Conservation (phyloP, 2,329 filamentous ascomycete genomes). For the Tricladium varicosporioides region DNA sequence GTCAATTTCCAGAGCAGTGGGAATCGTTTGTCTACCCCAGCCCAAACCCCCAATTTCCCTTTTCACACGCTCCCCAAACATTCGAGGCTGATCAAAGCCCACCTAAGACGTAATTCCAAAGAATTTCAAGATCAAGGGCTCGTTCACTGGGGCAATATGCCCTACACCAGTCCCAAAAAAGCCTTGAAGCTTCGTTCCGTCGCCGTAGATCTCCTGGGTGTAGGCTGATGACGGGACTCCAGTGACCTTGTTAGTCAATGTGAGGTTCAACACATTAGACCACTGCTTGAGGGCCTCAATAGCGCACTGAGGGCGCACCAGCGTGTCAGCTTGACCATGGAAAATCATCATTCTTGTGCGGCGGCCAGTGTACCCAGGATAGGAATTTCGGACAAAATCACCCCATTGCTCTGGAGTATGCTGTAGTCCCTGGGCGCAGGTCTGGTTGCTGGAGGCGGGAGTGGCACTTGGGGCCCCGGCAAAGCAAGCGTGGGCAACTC, state of each 20-base stretch:
- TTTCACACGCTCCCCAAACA: no score
- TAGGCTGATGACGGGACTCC: constrained; percentile 29
- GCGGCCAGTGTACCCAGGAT: constrained; percentile 34
- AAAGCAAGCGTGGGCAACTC: constrained; percentile 8
- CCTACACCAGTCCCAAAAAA: not conserved
- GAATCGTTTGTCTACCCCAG: no score
- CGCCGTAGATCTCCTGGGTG: constrained; percentile 34
- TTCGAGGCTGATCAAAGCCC: no score
- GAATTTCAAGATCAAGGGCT: constrained; percentile 1
- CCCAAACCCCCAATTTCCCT: no score
- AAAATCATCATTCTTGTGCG: constrained; percentile 14
- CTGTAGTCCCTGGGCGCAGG: constrained; percentile 36
- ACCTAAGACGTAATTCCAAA: constrained; percentile 1
- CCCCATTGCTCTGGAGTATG: constrained; percentile 46
- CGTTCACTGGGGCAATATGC: not conserved
- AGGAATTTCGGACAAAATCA: constrained; percentile 41
- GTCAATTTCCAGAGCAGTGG: no score
- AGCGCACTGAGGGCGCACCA: constrained; percentile 39
- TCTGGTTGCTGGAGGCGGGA: constrained; percentile 30
- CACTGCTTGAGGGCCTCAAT: constrained; percentile 45
- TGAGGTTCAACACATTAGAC: constrained; percentile 42
- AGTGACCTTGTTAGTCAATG: constrained; percentile 25
- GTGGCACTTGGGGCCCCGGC: constrained; percentile 21
- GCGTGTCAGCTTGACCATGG: constrained; percentile 40
- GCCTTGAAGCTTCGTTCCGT: constrained; percentile 12